Conservation (phyloP, 2,329 filamentous ascomycete species). For the Beauveria bassiana region DNA sequence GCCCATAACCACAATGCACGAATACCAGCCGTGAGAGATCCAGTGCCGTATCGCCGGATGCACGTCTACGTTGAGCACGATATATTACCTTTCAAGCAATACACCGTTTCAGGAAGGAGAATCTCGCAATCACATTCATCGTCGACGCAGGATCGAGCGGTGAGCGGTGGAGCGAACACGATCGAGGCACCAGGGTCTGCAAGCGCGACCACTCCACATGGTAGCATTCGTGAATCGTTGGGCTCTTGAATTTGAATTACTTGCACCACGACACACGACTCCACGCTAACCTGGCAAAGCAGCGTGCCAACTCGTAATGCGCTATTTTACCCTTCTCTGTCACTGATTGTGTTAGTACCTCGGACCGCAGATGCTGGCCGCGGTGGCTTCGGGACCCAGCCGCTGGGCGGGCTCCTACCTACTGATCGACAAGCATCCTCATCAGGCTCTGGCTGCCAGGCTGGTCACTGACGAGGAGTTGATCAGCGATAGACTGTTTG, state of each 20-base stretch:
- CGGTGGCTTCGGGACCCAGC: constrained; percentile 7
- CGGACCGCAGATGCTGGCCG: background rate
- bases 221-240: background rate
- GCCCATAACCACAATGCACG: background rate
- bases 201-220: background rate
- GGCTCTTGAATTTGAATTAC: background rate
- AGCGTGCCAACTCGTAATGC: background rate
- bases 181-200: background rate
- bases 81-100: too few relatives aligned
- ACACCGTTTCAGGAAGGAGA: background rate
- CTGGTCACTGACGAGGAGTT: too few relatives aligned
- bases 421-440: constrained; percentile 1
- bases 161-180: constrained; percentile 6
- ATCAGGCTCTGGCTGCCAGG: background rate
- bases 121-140: constrained; percentile 4
- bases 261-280: background rate
- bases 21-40: background rate
- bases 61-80: too few relatives aligned
- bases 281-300: background rate
- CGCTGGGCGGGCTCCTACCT: background rate
- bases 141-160: constrained; percentile 11
- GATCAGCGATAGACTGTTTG: background rate
- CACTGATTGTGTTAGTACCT: background rate
- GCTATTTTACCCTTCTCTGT: background rate
- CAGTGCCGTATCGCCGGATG: background rate